Evolutionary conservation across 208 protist genomes (phyloP).

Genomic region (Acanthamoeba lenticulata): DNA sequence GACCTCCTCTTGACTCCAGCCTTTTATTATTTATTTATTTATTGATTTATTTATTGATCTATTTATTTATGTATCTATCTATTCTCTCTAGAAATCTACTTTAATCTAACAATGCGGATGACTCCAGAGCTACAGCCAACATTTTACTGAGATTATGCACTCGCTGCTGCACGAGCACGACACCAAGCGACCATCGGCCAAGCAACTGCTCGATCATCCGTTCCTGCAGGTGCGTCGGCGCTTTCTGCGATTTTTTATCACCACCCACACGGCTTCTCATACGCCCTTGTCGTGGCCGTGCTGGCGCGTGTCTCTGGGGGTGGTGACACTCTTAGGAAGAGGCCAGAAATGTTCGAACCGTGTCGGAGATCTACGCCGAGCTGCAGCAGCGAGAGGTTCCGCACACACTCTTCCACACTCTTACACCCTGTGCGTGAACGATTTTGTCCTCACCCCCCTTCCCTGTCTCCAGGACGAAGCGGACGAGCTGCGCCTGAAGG

Average conservation of each 20-base stretch:
- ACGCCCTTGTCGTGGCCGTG: too few species aligned
- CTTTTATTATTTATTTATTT: neutral
- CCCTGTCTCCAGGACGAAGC: neutral
- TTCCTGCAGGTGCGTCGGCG: neutral
- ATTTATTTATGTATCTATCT: neutral
- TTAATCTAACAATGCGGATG: too few species aligned
- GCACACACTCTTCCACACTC: neutral
- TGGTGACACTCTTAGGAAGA: neutral
- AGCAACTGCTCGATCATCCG: neutral
- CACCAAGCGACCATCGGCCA: constrained; percentile 28
- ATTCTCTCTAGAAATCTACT: too few species aligned
- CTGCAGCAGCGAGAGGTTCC: constrained; percentile 21
- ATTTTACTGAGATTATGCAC: neutral
- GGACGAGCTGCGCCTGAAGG: neutral
- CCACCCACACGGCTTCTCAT: too few species aligned
- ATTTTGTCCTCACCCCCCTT: neutral
- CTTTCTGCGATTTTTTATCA: too few species aligned
- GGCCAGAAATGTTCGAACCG: neutral
- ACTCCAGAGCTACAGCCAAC: neutral
- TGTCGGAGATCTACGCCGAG: constrained; percentile 38
- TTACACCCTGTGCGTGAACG: neutral
- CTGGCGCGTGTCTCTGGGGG: neutral
- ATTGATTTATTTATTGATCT: neutral
- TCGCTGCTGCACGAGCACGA: neutral
- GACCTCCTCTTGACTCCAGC: neutral